Percentiles rank a stretch among this genome's conserved stretches.
phyloP scores from a whole-genome alignment of 1,284 basidiomycete species.

The Heterobasidion irregulare region DNA sequence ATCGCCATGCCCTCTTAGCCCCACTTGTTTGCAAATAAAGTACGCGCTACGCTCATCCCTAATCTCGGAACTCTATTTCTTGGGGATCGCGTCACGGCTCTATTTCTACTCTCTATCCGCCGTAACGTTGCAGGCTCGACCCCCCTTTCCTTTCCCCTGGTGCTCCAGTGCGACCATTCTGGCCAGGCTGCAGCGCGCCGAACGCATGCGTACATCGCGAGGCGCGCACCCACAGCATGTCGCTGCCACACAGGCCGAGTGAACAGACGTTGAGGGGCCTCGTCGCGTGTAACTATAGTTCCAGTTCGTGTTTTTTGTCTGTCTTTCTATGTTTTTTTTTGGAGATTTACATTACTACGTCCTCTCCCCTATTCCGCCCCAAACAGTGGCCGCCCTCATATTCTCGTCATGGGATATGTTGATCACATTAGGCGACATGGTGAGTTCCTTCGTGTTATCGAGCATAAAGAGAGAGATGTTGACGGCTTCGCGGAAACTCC shows the following conservation, averaged over 20 bases:
- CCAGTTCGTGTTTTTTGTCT: constrained; percentile 8
- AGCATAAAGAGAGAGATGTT: background rate
- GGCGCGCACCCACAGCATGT: too few species aligned
- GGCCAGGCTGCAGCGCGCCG: too few species aligned
- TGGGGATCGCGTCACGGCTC: background rate
- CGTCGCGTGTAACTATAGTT: constrained; percentile 17
- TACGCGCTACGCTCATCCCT: background rate
- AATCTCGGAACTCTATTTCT: background rate
- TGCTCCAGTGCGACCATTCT: too few species aligned
- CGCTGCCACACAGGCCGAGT: background rate
- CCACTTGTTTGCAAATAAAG: background rate
- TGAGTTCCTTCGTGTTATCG: background rate
- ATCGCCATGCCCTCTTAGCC: background rate
- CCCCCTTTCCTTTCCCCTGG: background rate
- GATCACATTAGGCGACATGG: constrained; percentile 7
- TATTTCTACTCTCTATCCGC: background rate
- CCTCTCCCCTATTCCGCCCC: background rate
- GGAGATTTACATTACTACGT: constrained; percentile 1
- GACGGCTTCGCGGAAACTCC: background rate
- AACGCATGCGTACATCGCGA: too few species aligned
- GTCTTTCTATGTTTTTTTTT: background rate
- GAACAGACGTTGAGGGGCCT: background rate
- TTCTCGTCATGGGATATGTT: constrained; percentile 17
- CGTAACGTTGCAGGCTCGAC: background rate
- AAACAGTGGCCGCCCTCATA: constrained; percentile 15